A percentile compares a stretch with the other conserved stretches of the same genome.
These are phyloP conservation scores for Apiospora arundinis DNA, from an alignment of 2,329 filamentous ascomycete genomes.

Conservation along the genomic window DNA sequence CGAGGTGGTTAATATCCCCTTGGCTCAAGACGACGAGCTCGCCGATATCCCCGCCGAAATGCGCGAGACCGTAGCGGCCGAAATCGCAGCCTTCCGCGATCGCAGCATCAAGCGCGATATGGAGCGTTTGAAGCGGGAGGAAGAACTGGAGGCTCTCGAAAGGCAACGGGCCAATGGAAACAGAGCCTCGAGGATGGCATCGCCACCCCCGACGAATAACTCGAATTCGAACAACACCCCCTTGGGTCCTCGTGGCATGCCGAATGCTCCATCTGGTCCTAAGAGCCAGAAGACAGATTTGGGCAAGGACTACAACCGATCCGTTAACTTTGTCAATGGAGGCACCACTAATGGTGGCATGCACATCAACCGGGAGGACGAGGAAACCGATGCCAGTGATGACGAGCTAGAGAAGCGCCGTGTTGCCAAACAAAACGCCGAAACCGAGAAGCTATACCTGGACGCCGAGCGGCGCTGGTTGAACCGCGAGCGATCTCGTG, in stretches of 20 bases:
- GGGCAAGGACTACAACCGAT: slow-evolving; percentile 58
- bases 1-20: slow-evolving; percentile 88
- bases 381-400: slow-evolving; percentile 87
- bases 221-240: slow-evolving; percentile 75
- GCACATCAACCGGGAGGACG: slow-evolving; percentile 73
- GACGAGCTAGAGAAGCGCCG: slow-evolving; percentile 80
- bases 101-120: slow-evolving; percentile 87
- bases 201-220: slow-evolving; percentile 60
- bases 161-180: slow-evolving; percentile 71
- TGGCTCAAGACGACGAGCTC: slow-evolving; percentile 89
- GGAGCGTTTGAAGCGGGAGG: slow-evolving; percentile 85
- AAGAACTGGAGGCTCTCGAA: slow-evolving; percentile 90
- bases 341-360: slow-evolving; percentile 66
- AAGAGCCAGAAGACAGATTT: slow-evolving; percentile 61
- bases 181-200: slow-evolving; percentile 71
- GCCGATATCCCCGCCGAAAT: slow-evolving; percentile 95
- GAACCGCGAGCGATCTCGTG: slow-evolving; percentile 83
- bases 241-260: slow-evolving; percentile 72
- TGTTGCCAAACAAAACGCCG: slow-evolving; percentile 72
- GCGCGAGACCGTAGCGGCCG: slow-evolving; percentile 91
- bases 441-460: slow-evolving; percentile 80
- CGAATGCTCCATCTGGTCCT: slow-evolving; percentile 75
- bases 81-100: slow-evolving; percentile 94
- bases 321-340: slow-evolving; percentile 81
- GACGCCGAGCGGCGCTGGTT: slow-evolving; percentile 91